Percentiles rank a stretch among this genome's conserved stretches.
phyloP scores from a whole-genome alignment of 75 land plant genomes.

The Picea sitchensis region DNA sequence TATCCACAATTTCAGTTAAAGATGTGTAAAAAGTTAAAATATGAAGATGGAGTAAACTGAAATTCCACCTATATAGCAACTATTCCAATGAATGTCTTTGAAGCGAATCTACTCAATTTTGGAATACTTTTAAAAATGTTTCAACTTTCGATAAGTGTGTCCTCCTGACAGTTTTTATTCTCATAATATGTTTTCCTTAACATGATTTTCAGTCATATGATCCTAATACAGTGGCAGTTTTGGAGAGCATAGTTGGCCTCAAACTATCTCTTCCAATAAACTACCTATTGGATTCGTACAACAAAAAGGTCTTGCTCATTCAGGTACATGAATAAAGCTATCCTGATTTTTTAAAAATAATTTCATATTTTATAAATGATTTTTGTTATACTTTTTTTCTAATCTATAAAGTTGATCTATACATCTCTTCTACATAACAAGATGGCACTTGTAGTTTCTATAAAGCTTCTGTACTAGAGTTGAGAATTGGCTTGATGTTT shows the following conservation, averaged over 20 bases:
- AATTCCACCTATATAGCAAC: conserved; percentile 7
- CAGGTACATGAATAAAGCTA: conserved; percentile 45
- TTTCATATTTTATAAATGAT: neutral
- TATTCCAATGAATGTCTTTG: neutral
- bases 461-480: neutral
- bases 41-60: neutral
- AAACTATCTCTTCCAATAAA: conserved; percentile 71
- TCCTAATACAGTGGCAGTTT: conserved; percentile 59
- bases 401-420: neutral
- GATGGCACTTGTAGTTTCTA: neutral
- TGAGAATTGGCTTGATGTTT: neutral
- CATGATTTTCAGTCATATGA: conserved; percentile 62
- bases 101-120: neutral
- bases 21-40: neutral
- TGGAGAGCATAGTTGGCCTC: conserved; percentile 80
- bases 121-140: neutral
- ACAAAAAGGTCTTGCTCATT: conserved; percentile 55
- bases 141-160: neutral
- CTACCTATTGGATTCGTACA: conserved; percentile 63
- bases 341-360: neutral
- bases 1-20: conserved; percentile 44
- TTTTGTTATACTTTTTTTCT: neutral
- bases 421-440: neutral
- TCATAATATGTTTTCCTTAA: conserved; percentile 26
- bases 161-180: neutral